A percentile compares a stretch with the other conserved stretches of the same genome.
phyloP scores from a whole-genome alignment of 73 alveolate species.

The Paramecium tetraurelia region DNA sequence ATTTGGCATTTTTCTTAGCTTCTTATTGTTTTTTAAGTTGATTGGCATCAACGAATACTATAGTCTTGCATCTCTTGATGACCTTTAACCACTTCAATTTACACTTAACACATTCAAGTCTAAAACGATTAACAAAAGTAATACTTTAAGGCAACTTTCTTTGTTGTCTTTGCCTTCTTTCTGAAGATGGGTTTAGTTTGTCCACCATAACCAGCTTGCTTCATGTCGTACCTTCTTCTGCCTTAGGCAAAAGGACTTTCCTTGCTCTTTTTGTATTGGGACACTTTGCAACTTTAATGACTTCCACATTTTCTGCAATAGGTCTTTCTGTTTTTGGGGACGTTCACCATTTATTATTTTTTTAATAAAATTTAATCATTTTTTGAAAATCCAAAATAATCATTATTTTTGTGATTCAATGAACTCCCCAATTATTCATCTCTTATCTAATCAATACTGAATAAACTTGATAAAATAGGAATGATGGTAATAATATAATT shows the following conservation, averaged over 20 bases:
- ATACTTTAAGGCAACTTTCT: constrained; percentile 91
- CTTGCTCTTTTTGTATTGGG: constrained; percentile 88
- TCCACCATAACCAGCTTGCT: constrained; percentile 96
- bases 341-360: constrained; percentile 69
- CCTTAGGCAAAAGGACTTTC: constrained; percentile 81
- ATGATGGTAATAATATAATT: background rate
- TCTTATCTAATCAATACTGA: background rate
- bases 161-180: constrained; percentile 96
- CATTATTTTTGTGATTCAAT: background rate
- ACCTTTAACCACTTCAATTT: constrained; percentile 83
- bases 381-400: background rate
- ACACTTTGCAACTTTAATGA: constrained; percentile 81
- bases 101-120: constrained; percentile 91
- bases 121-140: background rate
- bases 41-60: constrained; percentile 83
- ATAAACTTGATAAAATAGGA: too few relatives aligned
- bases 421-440: background rate
- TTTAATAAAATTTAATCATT: constrained; percentile 11
- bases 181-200: constrained; percentile 96
- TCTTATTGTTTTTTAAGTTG: constrained; percentile 39
- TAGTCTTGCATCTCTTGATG: constrained; percentile 95
- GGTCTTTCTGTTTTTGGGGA: constrained; percentile 84
- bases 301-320: constrained; percentile 78
- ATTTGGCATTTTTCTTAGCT: constrained; percentile 17
- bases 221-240: constrained; percentile 95